phyloP scores from a whole-genome alignment of 2,329 filamentous ascomycete genomes.

The Paradendryphiella salina region DNA sequence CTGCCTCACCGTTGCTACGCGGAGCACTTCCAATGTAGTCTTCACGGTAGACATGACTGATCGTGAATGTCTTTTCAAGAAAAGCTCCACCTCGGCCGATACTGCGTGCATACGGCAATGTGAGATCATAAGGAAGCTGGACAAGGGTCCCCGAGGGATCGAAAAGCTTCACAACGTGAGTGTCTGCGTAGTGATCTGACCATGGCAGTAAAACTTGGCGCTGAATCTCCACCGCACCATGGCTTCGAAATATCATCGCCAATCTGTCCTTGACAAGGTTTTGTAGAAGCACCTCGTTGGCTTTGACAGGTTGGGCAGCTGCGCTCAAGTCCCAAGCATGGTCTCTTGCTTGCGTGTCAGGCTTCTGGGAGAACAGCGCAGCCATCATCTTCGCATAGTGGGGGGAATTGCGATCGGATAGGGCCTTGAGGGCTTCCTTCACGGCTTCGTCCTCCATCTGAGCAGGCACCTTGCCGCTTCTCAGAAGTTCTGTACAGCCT shows the following conservation, averaged over 20 bases:
- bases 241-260: constrained; percentile 77
- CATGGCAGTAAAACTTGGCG: constrained; percentile 78
- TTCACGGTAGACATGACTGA: constrained; percentile 85
- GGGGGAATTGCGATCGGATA: constrained; percentile 80
- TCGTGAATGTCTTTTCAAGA: constrained; percentile 78
- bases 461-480: constrained; percentile 83
- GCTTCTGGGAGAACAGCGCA: constrained; percentile 74
- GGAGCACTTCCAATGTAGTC: constrained; percentile 79
- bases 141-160: constrained; percentile 84
- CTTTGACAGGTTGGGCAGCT: constrained; percentile 39
- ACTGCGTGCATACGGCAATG: constrained; percentile 81
- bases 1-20: constrained; percentile 80
- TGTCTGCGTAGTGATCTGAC: constrained; percentile 71
- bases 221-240: constrained; percentile 82
- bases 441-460: constrained; percentile 94
- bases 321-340: constrained; percentile 54
- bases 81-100: constrained; percentile 71
- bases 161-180: constrained; percentile 75
- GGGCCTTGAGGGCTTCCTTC: constrained; percentile 75
- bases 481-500: constrained; percentile 77
- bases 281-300: constrained; percentile 67
- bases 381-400: constrained; percentile 89
- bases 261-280: constrained; percentile 74
- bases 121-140: constrained; percentile 92
- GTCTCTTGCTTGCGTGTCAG: constrained; percentile 77